phyloP scores from a whole-genome alignment of 495 filamentous ascomycete species.

The Paragyromitra xinjiangensis region DNA sequence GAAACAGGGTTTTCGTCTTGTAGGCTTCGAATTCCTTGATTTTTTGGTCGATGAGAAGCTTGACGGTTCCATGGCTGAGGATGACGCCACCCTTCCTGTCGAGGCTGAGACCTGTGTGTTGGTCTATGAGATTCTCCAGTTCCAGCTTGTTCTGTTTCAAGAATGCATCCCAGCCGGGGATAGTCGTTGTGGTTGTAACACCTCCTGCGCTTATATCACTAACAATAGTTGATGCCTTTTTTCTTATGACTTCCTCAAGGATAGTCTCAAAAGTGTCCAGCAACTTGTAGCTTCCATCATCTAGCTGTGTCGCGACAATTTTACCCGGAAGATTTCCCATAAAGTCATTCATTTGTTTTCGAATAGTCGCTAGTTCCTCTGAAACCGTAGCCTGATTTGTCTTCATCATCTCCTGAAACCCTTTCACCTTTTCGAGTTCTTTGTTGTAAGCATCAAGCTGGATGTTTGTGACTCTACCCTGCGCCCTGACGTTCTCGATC shows the following conservation, averaged over 20 bases:
- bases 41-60: slow-evolving; percentile 44
- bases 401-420: slow-evolving; percentile 21
- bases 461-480: neutral
- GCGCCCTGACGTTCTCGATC: slow-evolving; percentile 22
- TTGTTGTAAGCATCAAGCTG: slow-evolving; percentile 22
- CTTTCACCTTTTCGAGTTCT: slow-evolving; percentile 14
- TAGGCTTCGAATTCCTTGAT: slow-evolving; percentile 35
- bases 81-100: slow-evolving; percentile 34
- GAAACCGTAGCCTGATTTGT: slow-evolving; percentile 15
- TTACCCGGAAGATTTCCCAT: slow-evolving; percentile 36
- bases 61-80: slow-evolving; percentile 47
- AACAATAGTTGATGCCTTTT: slow-evolving; percentile 29
- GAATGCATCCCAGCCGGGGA: slow-evolving; percentile 53
- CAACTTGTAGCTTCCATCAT: slow-evolving; percentile 40
- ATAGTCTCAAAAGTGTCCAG: slow-evolving; percentile 37
- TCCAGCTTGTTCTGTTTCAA: slow-evolving; percentile 48
- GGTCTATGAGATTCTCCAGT: slow-evolving; percentile 40
- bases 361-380: slow-evolving; percentile 14
- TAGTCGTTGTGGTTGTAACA: neutral
- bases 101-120: slow-evolving; percentile 40
- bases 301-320: slow-evolving; percentile 38
- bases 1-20: slow-evolving; percentile 26
- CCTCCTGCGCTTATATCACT: neutral
- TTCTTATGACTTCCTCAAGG: slow-evolving; percentile 44
- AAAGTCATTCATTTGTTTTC: slow-evolving; percentile 12